Base-by-base conservation (phyloP, 2,329 filamentous ascomycete genomes). In the Alternaria infectoria region DNA sequence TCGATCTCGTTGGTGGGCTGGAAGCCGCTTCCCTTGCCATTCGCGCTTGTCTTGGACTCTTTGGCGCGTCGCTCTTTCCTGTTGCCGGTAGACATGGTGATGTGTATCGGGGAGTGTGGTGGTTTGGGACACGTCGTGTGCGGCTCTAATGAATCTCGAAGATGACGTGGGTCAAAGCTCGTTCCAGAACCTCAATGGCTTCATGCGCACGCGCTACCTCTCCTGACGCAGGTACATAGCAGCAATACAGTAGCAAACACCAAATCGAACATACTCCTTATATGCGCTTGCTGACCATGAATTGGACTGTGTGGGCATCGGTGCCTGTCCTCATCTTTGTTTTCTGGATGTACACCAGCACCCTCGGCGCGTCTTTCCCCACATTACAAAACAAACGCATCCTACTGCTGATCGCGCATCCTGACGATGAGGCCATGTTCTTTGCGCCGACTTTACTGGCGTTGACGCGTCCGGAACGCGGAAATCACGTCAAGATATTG, bases 391-490 rank as follows among this genome's bases (percentile, higher is more conserved):
- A 93, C 83, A 96, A 97, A 86, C 89, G 92, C 75, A 93, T 99
- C 76, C 91, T 92, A 78, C 87, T 99, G 57, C 85, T 99, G 59
- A 98, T 99, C 75, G 96, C 96, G 21, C 96, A 99, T 82, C 96
- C 96, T 0, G 96, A 99, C 81, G 96, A 99, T 76, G 96, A 99
- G 84, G 96, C 95, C 80, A 99, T 99, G 96, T 99, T 99, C 86
- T 99, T 99, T 82, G 89, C 93, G 67, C 96, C 96, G 0, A 92
- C 93, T 1, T 85, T 98, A 13, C 86, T 96, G 72, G 89, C 92
- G n/a, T 87, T 99, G 61, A 95, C 93, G 17, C 85, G 87, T 13
- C 93, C 93, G 5, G 88, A 90, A 62, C 85, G 91, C 19, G 91
- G 92, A 5, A 98, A 99, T 81, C 93, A 96, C 77, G 87, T 99